These are phyloP conservation scores for Hypoxylon sp. DNA, from an alignment of 2,329 filamentous ascomycete species.

Conservation along the genomic window DNA sequence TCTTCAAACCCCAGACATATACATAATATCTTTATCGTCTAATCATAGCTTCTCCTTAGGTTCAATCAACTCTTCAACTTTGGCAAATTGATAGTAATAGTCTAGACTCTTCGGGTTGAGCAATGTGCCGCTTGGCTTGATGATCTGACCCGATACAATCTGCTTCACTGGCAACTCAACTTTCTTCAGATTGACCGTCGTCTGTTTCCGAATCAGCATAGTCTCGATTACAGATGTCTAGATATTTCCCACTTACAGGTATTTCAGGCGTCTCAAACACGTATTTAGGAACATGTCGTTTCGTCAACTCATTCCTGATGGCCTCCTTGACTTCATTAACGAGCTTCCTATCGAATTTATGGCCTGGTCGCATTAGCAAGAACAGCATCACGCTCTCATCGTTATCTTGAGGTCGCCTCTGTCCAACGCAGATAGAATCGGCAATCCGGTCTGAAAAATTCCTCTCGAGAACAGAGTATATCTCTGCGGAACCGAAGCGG, in stretches of 20 bases:
- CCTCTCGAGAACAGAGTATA: constrained; percentile 80
- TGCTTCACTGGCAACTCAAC: constrained; percentile 88
- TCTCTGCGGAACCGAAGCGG: constrained; percentile 84
- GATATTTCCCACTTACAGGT: constrained; percentile 69
- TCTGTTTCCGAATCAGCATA: constrained; percentile 62
- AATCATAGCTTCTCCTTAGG: constrained; percentile 65
- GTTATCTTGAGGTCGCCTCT: constrained; percentile 71
- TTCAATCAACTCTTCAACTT: constrained; percentile 72
- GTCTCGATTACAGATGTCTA: neutral
- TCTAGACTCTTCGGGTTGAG: constrained; percentile 82
- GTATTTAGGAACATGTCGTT: constrained; percentile 82
- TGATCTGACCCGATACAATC: constrained; percentile 80
- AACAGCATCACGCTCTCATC: constrained; percentile 72
- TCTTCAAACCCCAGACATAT: no score
- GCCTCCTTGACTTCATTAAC: constrained; percentile 72
- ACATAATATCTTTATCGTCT: neutral
- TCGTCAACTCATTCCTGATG: constrained; percentile 76
- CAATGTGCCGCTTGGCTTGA: constrained; percentile 83
- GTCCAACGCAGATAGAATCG: constrained; percentile 86
- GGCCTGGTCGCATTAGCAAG: constrained; percentile 69
- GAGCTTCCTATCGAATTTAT: constrained; percentile 67
- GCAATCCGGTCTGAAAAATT: constrained; percentile 73
- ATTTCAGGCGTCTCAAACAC: constrained; percentile 87
- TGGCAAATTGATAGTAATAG: constrained; percentile 84
- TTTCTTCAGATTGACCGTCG: constrained; percentile 87